phyloP scores from a whole-genome alignment of 1,284 basidiomycete genomes.

The Malassezia obtusa region DNA sequence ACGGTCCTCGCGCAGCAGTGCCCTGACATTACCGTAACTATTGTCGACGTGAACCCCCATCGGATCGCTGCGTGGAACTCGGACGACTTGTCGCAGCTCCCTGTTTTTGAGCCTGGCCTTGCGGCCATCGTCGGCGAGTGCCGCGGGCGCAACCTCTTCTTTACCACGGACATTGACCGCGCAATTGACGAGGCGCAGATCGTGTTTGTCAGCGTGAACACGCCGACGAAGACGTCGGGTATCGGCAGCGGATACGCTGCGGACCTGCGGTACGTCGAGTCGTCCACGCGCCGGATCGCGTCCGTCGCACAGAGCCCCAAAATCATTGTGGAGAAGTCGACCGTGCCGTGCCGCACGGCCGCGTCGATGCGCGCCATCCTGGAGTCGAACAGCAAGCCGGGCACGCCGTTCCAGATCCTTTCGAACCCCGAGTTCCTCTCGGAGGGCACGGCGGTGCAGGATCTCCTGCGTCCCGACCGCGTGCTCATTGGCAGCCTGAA shows the following conservation, averaged over 20 bases:
- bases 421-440: slow-evolving; percentile 99
- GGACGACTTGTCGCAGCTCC: slow-evolving; percentile 52
- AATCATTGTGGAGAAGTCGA: slow-evolving; percentile 99
- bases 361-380: slow-evolving; percentile 98
- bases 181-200: slow-evolving; percentile 81
- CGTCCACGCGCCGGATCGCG: slow-evolving; percentile 90
- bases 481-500: slow-evolving; percentile 93
- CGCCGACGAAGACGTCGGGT: slow-evolving; percentile 94
- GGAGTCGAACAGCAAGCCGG: slow-evolving; percentile 88
- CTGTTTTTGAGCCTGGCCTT: slow-evolving; percentile 97
- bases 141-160: slow-evolving; percentile 90
- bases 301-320: slow-evolving; percentile 79
- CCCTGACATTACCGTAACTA: slow-evolving; percentile 86
- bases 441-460: slow-evolving; percentile 87
- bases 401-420: slow-evolving; percentile 88
- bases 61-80: slow-evolving; percentile 94
- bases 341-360: slow-evolving; percentile 93
- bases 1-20: slow-evolving; percentile 90
- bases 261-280: slow-evolving; percentile 64
- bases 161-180: slow-evolving; percentile 88
- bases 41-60: slow-evolving; percentile 90
- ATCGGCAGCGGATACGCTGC: slow-evolving; percentile 95
- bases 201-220: slow-evolving; percentile 72
- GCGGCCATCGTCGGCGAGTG: slow-evolving; percentile 79
- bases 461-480: slow-evolving; percentile 80